A percentile compares a stretch with the other conserved stretches of the same genome.
phyloP scores from a whole-genome alignment of 352 stramenopile genomes.

The Plasmopara viticola region DNA sequence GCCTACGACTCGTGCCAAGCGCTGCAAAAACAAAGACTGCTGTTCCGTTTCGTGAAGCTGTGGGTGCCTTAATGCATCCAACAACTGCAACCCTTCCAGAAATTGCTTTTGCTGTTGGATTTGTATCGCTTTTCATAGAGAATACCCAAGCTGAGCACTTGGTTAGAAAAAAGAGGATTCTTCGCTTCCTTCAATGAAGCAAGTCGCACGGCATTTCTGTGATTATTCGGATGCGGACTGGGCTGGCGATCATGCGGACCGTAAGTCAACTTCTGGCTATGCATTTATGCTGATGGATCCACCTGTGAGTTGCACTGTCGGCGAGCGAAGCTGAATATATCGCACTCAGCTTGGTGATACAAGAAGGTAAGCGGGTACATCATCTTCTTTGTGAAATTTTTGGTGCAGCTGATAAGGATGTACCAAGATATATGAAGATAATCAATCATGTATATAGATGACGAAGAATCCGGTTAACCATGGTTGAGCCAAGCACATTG shows the following conservation, averaged over 20 bases:
- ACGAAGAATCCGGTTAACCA: no score
- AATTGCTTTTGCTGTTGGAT: slow-evolving; percentile 10
- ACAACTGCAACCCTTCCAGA: slow-evolving; percentile 3
- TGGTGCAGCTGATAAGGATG: background rate
- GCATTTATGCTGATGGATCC: background rate
- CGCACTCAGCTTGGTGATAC: slow-evolving; percentile 4
- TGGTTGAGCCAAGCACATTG: no score
- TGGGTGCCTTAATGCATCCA: no score
- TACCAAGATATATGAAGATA: background rate
- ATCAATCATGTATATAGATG: no score
- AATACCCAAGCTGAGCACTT: slow-evolving; percentile 2
- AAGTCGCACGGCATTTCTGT: slow-evolving; percentile 7
- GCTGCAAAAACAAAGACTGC: no score
- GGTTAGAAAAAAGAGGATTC: slow-evolving; percentile 9
- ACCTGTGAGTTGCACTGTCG: slow-evolving; percentile 3
- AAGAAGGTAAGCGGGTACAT: slow-evolving; percentile 6
- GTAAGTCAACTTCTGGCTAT: slow-evolving; percentile 5
- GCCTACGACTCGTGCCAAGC: no score
- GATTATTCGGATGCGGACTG: background rate
- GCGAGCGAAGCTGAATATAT: slow-evolving; percentile 11
- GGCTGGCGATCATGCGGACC: slow-evolving; percentile 1
- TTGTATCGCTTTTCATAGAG: no score
- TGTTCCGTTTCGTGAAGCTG: no score
- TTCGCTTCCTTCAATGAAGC: slow-evolving; percentile 13
- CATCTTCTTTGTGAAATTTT: slow-evolving; percentile 6